phyloP scores from a whole-genome alignment of 1,284 basidiomycete genomes.

The Sanguinoderma infundibulare region DNA sequence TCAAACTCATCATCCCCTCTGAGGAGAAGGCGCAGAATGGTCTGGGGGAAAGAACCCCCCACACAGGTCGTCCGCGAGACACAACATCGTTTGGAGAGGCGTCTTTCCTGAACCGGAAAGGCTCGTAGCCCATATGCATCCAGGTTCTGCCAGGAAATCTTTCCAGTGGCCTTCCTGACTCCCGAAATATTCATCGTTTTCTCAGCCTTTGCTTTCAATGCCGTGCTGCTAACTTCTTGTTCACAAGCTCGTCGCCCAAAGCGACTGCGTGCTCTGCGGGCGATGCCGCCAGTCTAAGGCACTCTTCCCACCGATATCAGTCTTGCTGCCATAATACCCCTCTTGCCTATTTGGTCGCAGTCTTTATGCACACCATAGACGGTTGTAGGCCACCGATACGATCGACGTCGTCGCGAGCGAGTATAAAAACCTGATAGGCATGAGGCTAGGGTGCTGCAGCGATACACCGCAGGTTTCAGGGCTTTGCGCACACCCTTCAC shows the following conservation, averaged over 20 bases:
- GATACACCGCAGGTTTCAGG: not conserved
- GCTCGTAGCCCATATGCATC: too few species aligned
- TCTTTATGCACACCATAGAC: constrained; percentile 5
- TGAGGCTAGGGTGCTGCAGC: not conserved
- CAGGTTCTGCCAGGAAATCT: too few species aligned
- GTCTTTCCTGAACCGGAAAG: too few species aligned
- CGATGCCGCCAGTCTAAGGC: not conserved
- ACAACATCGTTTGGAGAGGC: too few species aligned
- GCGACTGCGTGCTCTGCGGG: not conserved
- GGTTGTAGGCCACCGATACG: constrained; percentile 2
- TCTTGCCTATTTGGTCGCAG: constrained; percentile 6
- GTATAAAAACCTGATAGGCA: constrained; percentile 11
- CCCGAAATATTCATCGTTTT: too few species aligned
- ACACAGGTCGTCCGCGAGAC: too few species aligned
- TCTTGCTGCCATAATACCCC: not conserved
- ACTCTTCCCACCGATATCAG: not conserved
- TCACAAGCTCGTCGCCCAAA: constrained; percentile 7
- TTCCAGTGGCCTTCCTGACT: too few species aligned
- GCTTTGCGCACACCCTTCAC: not conserved
- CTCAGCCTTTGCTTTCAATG: too few species aligned
- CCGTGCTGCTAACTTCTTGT: not conserved
- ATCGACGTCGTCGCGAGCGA: not conserved
- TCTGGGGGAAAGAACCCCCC: too few species aligned
- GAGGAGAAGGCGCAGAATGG: too few species aligned
- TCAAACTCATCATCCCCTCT: too few species aligned